phyloP scores from a whole-genome alignment of 768 basidiomycete genomes.

The Butyriboletus loyo region DNA sequence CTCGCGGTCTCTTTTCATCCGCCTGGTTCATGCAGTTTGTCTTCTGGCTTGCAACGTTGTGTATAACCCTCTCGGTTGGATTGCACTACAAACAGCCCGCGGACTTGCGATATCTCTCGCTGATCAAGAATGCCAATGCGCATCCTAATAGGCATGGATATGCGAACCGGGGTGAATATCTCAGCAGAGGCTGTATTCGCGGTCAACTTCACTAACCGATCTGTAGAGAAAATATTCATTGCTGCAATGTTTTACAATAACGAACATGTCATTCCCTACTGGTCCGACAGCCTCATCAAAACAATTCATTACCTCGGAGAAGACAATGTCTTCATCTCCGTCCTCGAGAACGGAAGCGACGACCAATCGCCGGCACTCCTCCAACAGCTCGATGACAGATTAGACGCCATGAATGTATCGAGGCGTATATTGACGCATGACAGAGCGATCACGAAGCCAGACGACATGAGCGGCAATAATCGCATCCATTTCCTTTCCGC shows the following conservation, averaged over 20 bases:
- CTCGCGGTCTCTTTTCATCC: neutral
- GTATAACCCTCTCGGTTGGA: neutral
- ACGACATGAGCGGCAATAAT: neutral
- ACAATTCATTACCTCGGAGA: constrained; percentile 39
- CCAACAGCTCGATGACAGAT: constrained; percentile 2
- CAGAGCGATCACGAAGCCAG: constrained; percentile 5
- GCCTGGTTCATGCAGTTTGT: neutral
- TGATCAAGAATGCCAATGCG: constrained; percentile 12
- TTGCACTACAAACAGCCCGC: neutral
- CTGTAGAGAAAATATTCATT: constrained; percentile 16
- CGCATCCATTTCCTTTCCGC: constrained; percentile 14
- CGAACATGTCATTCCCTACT: constrained; percentile 36
- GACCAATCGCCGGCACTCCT: constrained; percentile 14
- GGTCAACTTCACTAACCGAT: neutral
- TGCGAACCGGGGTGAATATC: constrained; percentile 10
- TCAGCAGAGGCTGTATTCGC: fast-evolving
- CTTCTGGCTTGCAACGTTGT: constrained; percentile 7
- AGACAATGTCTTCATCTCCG: constrained; percentile 42
- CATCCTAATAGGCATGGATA: constrained; percentile 14
- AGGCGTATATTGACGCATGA: constrained; percentile 14
- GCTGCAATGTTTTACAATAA: constrained; percentile 41
- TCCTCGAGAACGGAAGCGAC: constrained; percentile 37
- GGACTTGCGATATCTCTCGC: constrained; percentile 14
- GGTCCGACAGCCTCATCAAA: constrained; percentile 35
- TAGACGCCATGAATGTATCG: constrained; percentile 11